A percentile compares a stretch with the other conserved stretches of the same genome.
phyloP scores from a whole-genome alignment of 2,329 filamentous ascomycete species.

The Aspergillus udagawae region DNA sequence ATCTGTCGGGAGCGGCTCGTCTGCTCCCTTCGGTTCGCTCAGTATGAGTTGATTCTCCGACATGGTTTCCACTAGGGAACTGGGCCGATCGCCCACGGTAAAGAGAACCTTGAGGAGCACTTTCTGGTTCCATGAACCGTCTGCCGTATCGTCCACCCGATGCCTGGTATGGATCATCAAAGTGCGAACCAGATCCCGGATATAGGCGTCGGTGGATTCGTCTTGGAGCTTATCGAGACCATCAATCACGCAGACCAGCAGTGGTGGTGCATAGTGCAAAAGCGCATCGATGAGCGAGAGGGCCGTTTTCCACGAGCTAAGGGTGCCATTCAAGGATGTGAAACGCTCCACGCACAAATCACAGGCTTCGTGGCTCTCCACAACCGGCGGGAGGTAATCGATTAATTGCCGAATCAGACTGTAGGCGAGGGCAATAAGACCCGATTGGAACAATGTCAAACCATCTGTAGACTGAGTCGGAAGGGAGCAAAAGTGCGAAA shows the following conservation, averaged over 20 bases:
- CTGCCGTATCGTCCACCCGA: slow-evolving; percentile 11
- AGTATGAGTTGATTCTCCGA: slow-evolving; percentile 30
- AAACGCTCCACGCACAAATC: slow-evolving; percentile 36
- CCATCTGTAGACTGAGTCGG: slow-evolving; percentile 17
- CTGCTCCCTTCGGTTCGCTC: slow-evolving; percentile 21
- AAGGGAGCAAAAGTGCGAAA: slow-evolving; percentile 36
- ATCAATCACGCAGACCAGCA: slow-evolving; percentile 35
- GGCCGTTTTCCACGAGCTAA: slow-evolving; percentile 33
- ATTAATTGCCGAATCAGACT: slow-evolving; percentile 38
- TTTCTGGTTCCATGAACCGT: slow-evolving; percentile 17
- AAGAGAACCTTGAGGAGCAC: slow-evolving; percentile 35
- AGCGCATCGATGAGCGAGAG: slow-evolving; percentile 34
- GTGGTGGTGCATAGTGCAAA: slow-evolving; percentile 31
- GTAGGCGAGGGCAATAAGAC: slow-evolving; percentile 35
- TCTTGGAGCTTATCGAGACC: slow-evolving; percentile 32
- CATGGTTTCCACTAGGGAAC: slow-evolving; percentile 29
- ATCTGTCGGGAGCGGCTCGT: slow-evolving; percentile 19
- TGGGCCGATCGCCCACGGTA: slow-evolving; percentile 29
- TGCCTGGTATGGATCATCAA: slow-evolving; percentile 31
- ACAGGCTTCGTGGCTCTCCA: slow-evolving; percentile 31
- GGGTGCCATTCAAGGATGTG: slow-evolving; percentile 29
- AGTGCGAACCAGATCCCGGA: slow-evolving; percentile 31
- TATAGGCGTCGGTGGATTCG: slow-evolving; percentile 27
- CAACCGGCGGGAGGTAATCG: slow-evolving; percentile 32
- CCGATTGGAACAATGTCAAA: slow-evolving; percentile 24